These are phyloP conservation scores for Firmiana major DNA, from an alignment of 345 rosid species.

Conservation along the genomic window DNA sequence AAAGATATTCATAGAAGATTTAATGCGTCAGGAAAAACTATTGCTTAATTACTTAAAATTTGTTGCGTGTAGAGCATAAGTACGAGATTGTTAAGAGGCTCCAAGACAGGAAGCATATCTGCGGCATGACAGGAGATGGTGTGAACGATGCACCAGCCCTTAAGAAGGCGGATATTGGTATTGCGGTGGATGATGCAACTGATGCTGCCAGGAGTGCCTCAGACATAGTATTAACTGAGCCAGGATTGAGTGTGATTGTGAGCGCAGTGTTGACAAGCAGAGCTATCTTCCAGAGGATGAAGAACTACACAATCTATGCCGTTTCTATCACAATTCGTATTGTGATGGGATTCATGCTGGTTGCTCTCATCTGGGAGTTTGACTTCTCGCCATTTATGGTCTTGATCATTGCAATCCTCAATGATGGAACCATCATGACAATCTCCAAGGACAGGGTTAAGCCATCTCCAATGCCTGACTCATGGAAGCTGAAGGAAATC, in stretches of 20 bases:
- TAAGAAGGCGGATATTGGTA: constrained; percentile 79
- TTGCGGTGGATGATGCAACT: constrained; percentile 82
- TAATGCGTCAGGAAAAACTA: background rate
- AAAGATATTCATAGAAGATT: background rate
- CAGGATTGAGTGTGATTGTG: constrained; percentile 70
- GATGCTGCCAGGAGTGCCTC: constrained; percentile 82
- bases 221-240: constrained; percentile 76
- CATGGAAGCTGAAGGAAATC: constrained; percentile 81
- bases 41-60: background rate
- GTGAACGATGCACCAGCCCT: constrained; percentile 84
- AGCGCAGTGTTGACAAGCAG: constrained; percentile 81
- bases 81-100: constrained; percentile 73
- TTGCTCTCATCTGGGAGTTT: constrained; percentile 73
- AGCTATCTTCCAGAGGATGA: constrained; percentile 87
- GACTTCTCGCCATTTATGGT: constrained; percentile 89
- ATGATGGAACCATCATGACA: constrained; percentile 88
- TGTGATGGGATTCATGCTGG: constrained; percentile 71
- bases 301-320: constrained; percentile 87
- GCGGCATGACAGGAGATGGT: constrained; percentile 90
- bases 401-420: constrained; percentile 71
- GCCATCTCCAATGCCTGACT: constrained; percentile 78
- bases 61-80: constrained; percentile 53
- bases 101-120: constrained; percentile 73
- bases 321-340: constrained; percentile 86
- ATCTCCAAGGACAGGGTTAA: constrained; percentile 76